Evolutionary conservation across 1,284 basidiomycete genomes (phyloP).

Genomic region (Vanrija sp.): DNA sequence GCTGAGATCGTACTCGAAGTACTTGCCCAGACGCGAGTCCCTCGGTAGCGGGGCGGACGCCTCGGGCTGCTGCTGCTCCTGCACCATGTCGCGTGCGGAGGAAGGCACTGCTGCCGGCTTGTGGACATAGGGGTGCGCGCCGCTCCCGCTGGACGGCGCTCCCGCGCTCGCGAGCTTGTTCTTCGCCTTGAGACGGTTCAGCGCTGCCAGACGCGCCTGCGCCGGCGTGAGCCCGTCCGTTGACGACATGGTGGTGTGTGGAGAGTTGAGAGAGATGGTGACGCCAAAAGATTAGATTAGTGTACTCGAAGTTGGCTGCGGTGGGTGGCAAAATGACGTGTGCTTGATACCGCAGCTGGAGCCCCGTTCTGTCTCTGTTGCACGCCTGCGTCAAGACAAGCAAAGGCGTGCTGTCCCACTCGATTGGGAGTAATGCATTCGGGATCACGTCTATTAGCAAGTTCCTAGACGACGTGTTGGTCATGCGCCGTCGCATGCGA

Average conservation of each 20-base stretch:
- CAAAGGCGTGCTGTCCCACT: no score
- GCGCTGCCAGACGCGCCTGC: constrained; percentile 44
- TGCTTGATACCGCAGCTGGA: no score
- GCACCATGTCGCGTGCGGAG: constrained; percentile 40
- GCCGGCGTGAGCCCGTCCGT: constrained; percentile 29
- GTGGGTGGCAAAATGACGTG: no score
- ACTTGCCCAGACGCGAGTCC: constrained; percentile 56
- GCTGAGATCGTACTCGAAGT: constrained; percentile 93
- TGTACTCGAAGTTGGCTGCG: no score
- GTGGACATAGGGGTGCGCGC: constrained; percentile 24
- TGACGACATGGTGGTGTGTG: background rate
- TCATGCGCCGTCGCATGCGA: no score
- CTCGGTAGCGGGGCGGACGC: constrained; percentile 33
- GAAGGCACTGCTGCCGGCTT: constrained; percentile 29
- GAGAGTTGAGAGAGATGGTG: background rate
- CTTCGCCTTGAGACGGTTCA: constrained; percentile 49
- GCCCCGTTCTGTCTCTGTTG: no score
- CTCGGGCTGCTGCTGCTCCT: constrained; percentile 24
- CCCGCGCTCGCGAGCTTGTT: constrained; percentile 16
- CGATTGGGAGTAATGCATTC: no score
- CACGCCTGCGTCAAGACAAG: no score
- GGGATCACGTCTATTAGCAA: no score
- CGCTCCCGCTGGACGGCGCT: constrained; percentile 1
- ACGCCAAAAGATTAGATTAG: no score
- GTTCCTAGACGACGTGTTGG: no score